Evolutionary conservation across 495 filamentous ascomycete genomes (phyloP).

Genomic region (Aspergillus nidulans): DNA sequence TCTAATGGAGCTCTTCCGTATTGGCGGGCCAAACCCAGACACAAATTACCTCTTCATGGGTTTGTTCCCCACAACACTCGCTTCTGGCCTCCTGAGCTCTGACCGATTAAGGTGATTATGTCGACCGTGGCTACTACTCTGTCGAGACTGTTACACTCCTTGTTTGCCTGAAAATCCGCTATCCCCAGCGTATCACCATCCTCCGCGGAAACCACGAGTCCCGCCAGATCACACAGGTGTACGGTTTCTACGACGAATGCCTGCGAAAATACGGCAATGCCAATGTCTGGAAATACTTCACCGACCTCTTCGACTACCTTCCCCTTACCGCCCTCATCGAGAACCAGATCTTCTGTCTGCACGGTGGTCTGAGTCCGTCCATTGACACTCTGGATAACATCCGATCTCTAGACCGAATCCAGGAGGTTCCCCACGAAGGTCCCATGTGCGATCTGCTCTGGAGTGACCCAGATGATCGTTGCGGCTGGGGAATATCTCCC

Average conservation of each 20-base stretch:
- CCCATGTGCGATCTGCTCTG: constrained; percentile 98
- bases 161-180: constrained; percentile 92
- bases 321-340: constrained; percentile 97
- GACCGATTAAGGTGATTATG: constrained; percentile 71
- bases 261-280: constrained; percentile 97
- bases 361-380: constrained; percentile 91
- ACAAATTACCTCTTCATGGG: constrained; percentile 97
- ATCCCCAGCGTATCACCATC: constrained; percentile 94
- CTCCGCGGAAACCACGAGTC: constrained; percentile 97
- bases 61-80: constrained; percentile 25
- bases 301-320: constrained; percentile 97
- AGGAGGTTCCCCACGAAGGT: constrained; percentile 97
- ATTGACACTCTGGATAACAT: constrained; percentile 99
- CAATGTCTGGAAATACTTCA: constrained; percentile 99
- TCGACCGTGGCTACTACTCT: constrained; percentile 95
- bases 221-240: constrained; percentile 95
- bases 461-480: constrained; percentile 97
- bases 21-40: constrained; percentile 85
- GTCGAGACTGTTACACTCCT: constrained; percentile 94
- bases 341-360: constrained; percentile 99
- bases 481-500: constrained; percentile 97
- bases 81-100: not conserved
- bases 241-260: constrained; percentile 97
- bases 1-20: constrained; percentile 91
- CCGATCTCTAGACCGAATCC: constrained; percentile 88